phyloP scores from a whole-genome alignment of 2,329 filamentous ascomycete species.

The Cercospora brassicicola region DNA sequence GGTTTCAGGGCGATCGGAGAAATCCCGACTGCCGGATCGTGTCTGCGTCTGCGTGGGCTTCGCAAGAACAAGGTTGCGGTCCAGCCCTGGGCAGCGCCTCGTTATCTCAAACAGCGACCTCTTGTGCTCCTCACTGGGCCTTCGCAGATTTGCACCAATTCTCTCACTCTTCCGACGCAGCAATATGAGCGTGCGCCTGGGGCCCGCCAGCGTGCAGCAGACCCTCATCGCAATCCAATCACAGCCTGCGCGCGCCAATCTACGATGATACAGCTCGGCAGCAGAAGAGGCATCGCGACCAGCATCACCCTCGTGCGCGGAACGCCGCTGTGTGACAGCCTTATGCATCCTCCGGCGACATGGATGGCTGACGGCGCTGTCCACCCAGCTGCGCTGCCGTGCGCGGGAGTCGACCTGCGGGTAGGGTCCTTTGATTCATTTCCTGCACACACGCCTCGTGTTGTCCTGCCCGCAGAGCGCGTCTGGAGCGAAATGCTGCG shows the following conservation, averaged over 20 bases:
- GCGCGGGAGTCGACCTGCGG: slow-evolving; percentile 8
- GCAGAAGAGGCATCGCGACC: background rate
- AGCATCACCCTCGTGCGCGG: slow-evolving; percentile 6
- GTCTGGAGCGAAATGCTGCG: slow-evolving; percentile 9
- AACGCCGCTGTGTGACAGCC: slow-evolving; percentile 12
- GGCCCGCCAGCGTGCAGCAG: background rate
- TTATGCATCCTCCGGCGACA: slow-evolving; percentile 12
- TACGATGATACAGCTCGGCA: slow-evolving; percentile 12
- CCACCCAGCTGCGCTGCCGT: slow-evolving; percentile 9
- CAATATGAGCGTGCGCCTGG: background rate
- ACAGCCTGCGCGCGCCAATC: background rate
- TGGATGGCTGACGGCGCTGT: slow-evolving; percentile 2
- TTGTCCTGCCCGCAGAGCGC: slow-evolving; percentile 1
- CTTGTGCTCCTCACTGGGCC: background rate
- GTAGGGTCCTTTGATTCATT: slow-evolving; percentile 12
- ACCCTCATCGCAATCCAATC: background rate
- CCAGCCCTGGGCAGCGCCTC: background rate
- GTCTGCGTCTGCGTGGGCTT: background rate
- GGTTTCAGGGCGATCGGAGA: background rate
- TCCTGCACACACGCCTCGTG: slow-evolving; percentile 9
- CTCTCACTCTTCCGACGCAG: background rate
- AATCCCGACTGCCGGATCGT: background rate
- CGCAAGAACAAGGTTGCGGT: background rate
- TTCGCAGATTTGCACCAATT: background rate
- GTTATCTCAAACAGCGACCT: slow-evolving; percentile 3